phyloP scores from a whole-genome alignment of 2,329 filamentous ascomycete genomes.

The Colletotrichum camelliae region DNA sequence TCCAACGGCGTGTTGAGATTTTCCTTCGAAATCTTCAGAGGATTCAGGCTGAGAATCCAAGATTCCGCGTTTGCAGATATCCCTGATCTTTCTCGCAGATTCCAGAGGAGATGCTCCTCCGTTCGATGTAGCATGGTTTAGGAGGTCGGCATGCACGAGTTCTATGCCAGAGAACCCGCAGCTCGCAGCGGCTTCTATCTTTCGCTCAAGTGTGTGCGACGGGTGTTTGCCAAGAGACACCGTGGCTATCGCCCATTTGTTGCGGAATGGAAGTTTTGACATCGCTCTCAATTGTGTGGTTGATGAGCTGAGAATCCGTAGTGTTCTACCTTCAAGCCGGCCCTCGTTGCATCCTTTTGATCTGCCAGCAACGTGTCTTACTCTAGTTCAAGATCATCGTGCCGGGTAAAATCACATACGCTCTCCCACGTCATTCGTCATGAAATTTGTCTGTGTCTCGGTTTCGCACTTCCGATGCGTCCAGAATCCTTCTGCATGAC shows the following conservation, averaged over 20 bases:
- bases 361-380: background rate
- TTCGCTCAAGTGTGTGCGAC: background rate
- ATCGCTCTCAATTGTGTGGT: rapidly evolving
- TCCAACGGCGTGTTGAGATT: background rate
- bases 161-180: background rate
- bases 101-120: background rate
- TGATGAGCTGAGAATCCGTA: background rate
- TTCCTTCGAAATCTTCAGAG: background rate
- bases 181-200: background rate
- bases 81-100: rapidly evolving
- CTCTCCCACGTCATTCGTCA: background rate
- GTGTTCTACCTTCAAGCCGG: background rate
- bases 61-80: background rate
- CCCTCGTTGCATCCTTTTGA: background rate
- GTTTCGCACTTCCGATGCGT: background rate
- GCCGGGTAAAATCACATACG: background rate
- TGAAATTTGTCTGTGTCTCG: background rate
- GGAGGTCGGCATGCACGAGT: background rate
- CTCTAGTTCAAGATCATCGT: background rate
- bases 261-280: background rate
- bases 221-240: background rate
- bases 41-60: background rate
- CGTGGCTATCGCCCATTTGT: background rate
- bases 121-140: background rate
- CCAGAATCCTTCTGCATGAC: background rate